Conservation (phyloP, 2,329 filamentous ascomycete genomes). For the Sporothrix variecibatus region DNA sequence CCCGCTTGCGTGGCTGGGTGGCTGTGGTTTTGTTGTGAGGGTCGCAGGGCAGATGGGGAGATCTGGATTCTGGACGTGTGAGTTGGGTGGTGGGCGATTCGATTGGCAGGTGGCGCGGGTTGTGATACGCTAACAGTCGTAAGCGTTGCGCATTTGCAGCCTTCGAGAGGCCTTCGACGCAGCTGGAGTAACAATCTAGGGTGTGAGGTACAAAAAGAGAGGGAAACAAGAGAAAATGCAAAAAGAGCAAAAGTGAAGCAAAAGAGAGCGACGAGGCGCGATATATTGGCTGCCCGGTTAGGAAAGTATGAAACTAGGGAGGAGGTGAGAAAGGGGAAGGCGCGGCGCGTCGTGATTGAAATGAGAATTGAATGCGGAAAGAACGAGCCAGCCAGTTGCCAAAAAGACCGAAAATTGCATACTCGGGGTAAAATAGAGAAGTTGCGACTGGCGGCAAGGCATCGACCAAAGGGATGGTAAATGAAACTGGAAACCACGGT, state of each 20-base stretch:
- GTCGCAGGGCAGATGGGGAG: background rate
- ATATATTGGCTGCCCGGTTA: conserved; percentile 4
- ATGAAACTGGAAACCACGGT: background rate
- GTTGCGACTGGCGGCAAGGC: background rate
- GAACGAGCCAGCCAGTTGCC: conserved; percentile 12
- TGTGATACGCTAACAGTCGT: background rate
- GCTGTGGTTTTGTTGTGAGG: conserved; percentile 13
- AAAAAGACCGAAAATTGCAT: background rate
- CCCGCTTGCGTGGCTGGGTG: conserved; percentile 22
- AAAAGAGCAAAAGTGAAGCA: background rate
- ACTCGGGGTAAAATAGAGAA: background rate
- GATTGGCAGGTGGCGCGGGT: background rate
- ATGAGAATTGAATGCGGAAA: background rate
- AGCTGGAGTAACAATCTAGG: background rate
- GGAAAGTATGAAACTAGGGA: conserved; percentile 13
- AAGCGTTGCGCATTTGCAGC: background rate
- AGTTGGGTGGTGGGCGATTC: background rate
- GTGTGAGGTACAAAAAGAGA: background rate
- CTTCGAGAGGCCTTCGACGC: background rate
- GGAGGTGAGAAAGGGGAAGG: conserved; percentile 7
- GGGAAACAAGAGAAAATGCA: background rate
- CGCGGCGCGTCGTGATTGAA: background rate
- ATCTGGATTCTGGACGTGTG: background rate
- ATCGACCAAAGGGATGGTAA: background rate
- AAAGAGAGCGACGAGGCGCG: background rate